Evolutionary conservation across 306 rosid genomes (phyloP), one percentile per base, ranked within the genome.

Genomic region (Hippophae rhamnoides): DNA sequence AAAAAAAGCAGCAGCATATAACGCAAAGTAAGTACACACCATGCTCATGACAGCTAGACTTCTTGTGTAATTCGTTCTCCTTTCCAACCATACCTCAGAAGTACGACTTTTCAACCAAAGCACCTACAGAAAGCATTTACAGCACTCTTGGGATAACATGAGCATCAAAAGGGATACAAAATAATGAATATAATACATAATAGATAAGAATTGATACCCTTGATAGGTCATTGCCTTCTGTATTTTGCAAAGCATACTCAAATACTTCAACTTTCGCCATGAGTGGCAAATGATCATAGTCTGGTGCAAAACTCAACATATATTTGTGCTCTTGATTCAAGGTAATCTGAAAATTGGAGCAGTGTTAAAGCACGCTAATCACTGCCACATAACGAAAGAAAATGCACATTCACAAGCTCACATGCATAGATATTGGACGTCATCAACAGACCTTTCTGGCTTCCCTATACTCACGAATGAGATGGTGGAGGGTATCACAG

Each of bases 31-130:
- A 60, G 63, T 41, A 50, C 31, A 13, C 75, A 92, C 98, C 98
- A 92, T 92, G 79, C 98, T 92, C 98, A 92, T 92, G 79, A 88
- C 98, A 63, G 98, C 98, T 80, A 92, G 82, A 79, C 98, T 92
- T 74, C 96, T 82, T 3, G 98, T 92, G 63, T 92, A 92, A 72
- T 92, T 92, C 58, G 98, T 92, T 69, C 98, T 87, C 78, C 98
- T 92, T 82, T 87, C 98, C 26, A 92, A 78, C 98, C 98, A 92
- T 70, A 92, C 70, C 77, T 92, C 98, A 13, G 98, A 92, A 49
- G 98, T 87, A 44, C 96, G 89, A 79, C 98, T 92, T 81, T 92
- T 92, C 83, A 92, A 86, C 98, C 98, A 88, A 56, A 92, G 96
- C 52, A 92, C 93, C 98, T 90, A 75, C 8, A 18, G 72, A 64